phyloP scores from a whole-genome alignment of 164 flowering plant genomes.

The Hamamelis virginiana region DNA sequence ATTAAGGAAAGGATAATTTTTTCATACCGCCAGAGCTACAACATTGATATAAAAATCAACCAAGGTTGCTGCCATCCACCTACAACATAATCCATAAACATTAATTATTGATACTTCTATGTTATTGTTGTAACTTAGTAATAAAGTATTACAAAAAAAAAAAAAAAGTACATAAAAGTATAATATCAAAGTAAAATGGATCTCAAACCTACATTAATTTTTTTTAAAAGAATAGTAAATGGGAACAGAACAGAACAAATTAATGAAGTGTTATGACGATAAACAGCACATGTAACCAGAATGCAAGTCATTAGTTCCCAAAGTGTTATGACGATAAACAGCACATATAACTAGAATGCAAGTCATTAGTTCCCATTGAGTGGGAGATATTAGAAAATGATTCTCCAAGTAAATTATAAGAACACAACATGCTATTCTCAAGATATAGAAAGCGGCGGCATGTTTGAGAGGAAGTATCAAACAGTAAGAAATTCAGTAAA shows the following conservation, averaged over 20 bases:
- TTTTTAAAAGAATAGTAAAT: not conserved
- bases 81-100: slow-evolving; percentile 23
- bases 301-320: not conserved
- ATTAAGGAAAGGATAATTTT: not conserved
- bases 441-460: no score
- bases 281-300: not conserved
- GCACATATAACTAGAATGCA: not conserved
- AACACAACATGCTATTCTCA: no score
- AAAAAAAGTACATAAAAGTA: not conserved
- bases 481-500: no score
- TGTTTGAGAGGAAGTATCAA: no score
- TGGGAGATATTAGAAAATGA: not conserved
- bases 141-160: no score
- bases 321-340: not conserved
- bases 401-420: no score
- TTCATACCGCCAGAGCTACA: slow-evolving; percentile 40
- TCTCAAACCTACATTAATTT: not conserved
- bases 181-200: not conserved
- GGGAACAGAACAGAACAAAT: not conserved
- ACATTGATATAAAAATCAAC: slow-evolving; percentile 52
- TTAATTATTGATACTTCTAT: not conserved
- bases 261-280: not conserved
- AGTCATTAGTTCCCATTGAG: not conserved
- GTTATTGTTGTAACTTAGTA: not conserved
- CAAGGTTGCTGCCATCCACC: slow-evolving; percentile 60